A percentile compares a stretch with the other conserved stretches of the same genome.
These are phyloP conservation scores for Nitzschia sp. DNA, from an alignment of 108 stramenopile species.

Conservation along the genomic window DNA sequence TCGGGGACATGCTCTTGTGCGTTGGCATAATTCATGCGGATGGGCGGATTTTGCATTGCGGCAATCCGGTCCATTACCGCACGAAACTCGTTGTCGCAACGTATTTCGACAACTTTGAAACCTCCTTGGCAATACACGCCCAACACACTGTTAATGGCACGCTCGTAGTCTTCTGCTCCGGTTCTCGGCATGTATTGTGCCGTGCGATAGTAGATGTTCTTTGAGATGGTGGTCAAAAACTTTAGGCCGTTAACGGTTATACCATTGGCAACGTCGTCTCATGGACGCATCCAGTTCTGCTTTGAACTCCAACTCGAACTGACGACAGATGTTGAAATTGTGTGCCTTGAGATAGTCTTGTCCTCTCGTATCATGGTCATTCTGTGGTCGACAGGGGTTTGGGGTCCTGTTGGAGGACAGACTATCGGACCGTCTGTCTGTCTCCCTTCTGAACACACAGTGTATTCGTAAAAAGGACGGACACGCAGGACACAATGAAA, in stretches of 20 bases:
- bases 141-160: background rate
- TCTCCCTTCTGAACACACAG: too few species aligned
- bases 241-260: slow-evolving; percentile 40
- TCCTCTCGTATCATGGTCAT: too few species aligned
- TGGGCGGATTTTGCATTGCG: background rate
- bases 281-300: slow-evolving; percentile 21
- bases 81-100: slow-evolving; percentile 22
- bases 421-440: too few species aligned
- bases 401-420: too few species aligned
- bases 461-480: too few species aligned
- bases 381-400: too few species aligned
- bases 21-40: background rate
- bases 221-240: slow-evolving; percentile 35
- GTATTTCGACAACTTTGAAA: slow-evolving; percentile 3
- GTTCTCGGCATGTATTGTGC: slow-evolving; percentile 10
- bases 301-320: too few species aligned
- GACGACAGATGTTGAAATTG: too few species aligned
- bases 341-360: too few species aligned
- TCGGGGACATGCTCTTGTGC: slow-evolving; percentile 40
- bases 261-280: slow-evolving; percentile 21
- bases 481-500: too few species aligned
- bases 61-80: background rate
- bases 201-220: slow-evolving; percentile 35
- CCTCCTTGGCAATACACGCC: slow-evolving; percentile 16
- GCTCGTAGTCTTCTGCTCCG: background rate